Evolutionary conservation across 2,329 filamentous ascomycete genomes (phyloP).

Genomic region (Venturiaceae sp.): DNA sequence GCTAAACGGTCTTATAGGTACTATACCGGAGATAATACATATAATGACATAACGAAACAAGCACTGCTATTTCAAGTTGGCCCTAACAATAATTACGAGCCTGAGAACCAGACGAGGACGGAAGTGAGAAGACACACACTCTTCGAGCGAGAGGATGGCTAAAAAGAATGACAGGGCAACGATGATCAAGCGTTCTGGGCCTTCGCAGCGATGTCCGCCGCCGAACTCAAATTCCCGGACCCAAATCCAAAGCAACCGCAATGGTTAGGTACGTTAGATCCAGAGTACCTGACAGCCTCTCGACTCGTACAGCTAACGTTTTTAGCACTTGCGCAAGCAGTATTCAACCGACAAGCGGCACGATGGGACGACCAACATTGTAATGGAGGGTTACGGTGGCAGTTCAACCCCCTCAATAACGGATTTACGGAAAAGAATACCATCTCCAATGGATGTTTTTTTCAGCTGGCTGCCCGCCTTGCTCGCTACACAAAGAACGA

Average conservation of each 20-base stretch:
- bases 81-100: conserved; percentile 9
- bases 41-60: conserved; percentile 11
- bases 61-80: conserved; percentile 13
- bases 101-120: conserved; percentile 9
- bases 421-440: conserved; percentile 29
- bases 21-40: conserved; percentile 13
- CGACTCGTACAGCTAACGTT: too few species aligned
- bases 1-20: conserved; percentile 11
- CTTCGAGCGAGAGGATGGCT: background rate
- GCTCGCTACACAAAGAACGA: conserved; percentile 27
- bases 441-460: conserved; percentile 26
- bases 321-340: conserved; percentile 31
- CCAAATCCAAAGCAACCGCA: conserved; percentile 36
- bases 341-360: conserved; percentile 26
- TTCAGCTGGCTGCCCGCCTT: conserved; percentile 26
- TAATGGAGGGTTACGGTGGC: conserved; percentile 25
- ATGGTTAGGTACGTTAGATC: too few species aligned
- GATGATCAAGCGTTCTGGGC: conserved; percentile 71
- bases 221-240: conserved; percentile 66
- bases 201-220: conserved; percentile 69
- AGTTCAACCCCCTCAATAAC: conserved; percentile 23
- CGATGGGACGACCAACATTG: conserved; percentile 23
- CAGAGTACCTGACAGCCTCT: too few species aligned
- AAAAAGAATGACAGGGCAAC: conserved; percentile 26
- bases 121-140: background rate